Conservation (phyloP, 345 rosid species). For the Firmiana major region DNA sequence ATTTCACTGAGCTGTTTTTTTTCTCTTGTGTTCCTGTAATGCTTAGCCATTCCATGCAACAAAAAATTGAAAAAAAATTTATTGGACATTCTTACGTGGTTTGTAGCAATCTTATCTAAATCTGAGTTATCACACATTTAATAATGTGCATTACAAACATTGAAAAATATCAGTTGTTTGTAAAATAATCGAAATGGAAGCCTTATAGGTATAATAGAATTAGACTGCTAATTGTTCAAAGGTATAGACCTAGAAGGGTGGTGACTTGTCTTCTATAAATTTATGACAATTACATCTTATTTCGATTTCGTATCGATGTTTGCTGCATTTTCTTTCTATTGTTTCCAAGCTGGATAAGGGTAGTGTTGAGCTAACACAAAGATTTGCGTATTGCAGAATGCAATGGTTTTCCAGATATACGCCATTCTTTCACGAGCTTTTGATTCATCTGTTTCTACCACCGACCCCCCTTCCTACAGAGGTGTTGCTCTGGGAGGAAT, state of each 20-base stretch:
- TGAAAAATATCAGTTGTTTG: neutral
- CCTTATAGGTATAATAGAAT: neutral
- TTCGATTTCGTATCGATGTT: neutral
- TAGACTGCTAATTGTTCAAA: neutral
- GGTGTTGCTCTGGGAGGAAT: conserved; percentile 83
- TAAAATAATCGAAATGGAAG: neutral
- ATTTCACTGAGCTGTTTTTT: neutral
- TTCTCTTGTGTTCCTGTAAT: neutral
- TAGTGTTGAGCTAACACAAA: conserved; percentile 3
- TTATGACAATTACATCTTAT: no score
- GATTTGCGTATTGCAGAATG: conserved; percentile 57
- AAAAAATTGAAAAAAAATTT: neutral
- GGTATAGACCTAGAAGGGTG: neutral
- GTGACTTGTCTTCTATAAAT: no score
- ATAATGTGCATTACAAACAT: neutral
- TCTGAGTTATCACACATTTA: neutral
- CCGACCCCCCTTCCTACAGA: conserved; percentile 76
- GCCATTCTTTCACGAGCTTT: conserved; percentile 77
- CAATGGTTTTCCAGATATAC: conserved; percentile 86
- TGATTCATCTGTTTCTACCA: conserved; percentile 40
- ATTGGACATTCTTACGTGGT: neutral
- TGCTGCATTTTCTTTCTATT: neutral
- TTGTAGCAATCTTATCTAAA: neutral
- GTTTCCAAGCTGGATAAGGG: neutral
- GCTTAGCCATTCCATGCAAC: neutral